A percentile compares a stretch with the other conserved stretches of the same genome.
Evolutionary conservation across 176 grass and related monocot genomes (phyloP).

Genomic region (Metroxylon sagu): DNA sequence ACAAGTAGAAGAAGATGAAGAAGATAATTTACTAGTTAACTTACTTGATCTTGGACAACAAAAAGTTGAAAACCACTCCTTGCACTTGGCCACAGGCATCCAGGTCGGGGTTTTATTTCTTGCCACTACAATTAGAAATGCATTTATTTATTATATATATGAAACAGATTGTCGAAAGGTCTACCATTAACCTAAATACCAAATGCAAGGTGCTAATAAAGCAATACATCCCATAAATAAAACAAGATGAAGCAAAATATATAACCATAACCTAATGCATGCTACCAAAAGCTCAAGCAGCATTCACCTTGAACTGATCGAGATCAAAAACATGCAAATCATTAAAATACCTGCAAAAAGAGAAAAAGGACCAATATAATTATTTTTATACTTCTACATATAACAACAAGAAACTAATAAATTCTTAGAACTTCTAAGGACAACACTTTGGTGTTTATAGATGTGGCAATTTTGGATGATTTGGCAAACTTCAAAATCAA

Average conservation of each 20-base stretch:
- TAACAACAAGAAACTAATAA: too few relatives aligned
- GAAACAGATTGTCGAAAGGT: too few relatives aligned
- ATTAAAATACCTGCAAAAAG: conserved; percentile 68
- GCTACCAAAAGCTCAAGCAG: too few relatives aligned
- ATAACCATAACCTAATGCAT: too few relatives aligned
- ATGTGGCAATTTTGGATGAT: too few relatives aligned
- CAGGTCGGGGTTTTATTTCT: conserved; percentile 87
- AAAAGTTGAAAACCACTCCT: conserved; percentile 97
- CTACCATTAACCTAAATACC: too few relatives aligned
- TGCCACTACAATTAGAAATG: conserved; percentile 58
- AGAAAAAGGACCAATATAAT: neutral
- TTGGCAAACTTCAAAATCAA: too few relatives aligned
- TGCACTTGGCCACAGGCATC: conserved; percentile 86
- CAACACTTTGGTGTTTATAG: too few relatives aligned
- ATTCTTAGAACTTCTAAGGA: too few relatives aligned
- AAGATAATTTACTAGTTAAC: conserved; percentile 15
- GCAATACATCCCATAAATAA: neutral
- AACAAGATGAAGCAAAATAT: neutral
- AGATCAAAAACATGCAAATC: conserved; percentile 94
- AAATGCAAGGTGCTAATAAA: too few relatives aligned
- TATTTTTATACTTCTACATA: neutral
- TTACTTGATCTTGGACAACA: conserved; percentile 94
- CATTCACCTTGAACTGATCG: conserved; percentile 81
- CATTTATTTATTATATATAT: too few relatives aligned
- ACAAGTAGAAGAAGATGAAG: conserved; percentile 10